Conservation (phyloP, 768 basidiomycete genomes). For the Lepiota venenata region DNA sequence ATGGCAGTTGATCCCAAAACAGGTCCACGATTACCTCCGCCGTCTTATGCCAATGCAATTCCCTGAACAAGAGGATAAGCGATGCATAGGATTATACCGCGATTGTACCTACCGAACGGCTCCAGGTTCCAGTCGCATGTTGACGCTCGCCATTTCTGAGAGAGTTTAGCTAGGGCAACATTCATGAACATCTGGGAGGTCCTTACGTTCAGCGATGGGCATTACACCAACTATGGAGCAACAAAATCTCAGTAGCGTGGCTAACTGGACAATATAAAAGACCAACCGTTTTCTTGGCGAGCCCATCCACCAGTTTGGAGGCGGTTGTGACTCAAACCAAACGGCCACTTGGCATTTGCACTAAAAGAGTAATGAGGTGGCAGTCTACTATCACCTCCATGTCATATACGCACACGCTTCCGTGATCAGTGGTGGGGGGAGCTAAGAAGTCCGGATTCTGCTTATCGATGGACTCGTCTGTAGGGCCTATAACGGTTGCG, state of each 20-base stretch:
- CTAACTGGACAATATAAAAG: background rate
- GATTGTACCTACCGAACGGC: conserved; percentile 36
- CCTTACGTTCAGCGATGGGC: conserved; percentile 47
- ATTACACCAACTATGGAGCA: conserved; percentile 33
- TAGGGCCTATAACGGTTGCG: conserved; percentile 39
- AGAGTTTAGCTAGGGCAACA: background rate
- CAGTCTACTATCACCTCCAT: background rate
- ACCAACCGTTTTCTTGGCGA: conserved; percentile 48
- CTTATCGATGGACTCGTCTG: conserved; percentile 34
- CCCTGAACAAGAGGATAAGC: conserved; percentile 24
- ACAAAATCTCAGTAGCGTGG: background rate
- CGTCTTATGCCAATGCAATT: conserved; percentile 54
- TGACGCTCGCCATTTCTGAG: conserved; percentile 40
- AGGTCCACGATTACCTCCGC: conserved; percentile 30
- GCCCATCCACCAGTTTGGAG: conserved; percentile 60
- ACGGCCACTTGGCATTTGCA: conserved; percentile 54
- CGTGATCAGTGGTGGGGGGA: conserved; percentile 42
- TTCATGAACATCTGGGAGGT: background rate
- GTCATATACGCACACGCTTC: conserved; percentile 32
- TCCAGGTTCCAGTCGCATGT: conserved; percentile 50
- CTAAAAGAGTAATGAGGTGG: conserved; percentile 21
- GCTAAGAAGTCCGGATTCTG: conserved; percentile 43
- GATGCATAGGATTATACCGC: background rate
- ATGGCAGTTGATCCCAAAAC: background rate
- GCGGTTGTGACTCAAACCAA: conserved; percentile 52